These are phyloP conservation scores for Strobilomyces confusus DNA, from an alignment of 768 basidiomycete species.

Conservation along the genomic window DNA sequence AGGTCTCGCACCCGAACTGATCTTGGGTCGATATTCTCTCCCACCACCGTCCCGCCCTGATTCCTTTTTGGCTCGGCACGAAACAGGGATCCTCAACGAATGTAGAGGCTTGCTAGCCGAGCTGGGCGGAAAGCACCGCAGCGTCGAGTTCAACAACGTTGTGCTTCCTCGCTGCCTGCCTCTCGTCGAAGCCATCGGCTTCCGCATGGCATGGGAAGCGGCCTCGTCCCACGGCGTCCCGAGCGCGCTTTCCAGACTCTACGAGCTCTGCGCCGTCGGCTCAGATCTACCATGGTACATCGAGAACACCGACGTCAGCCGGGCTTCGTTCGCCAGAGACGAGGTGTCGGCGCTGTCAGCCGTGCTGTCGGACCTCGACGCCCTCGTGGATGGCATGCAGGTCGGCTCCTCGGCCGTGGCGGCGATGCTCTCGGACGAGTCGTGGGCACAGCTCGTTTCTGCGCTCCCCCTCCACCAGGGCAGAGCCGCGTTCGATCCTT, in stretches of 20 bases:
- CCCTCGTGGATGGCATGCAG: neutral
- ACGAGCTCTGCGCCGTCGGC: neutral
- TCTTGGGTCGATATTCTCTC: neutral
- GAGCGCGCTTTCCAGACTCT: neutral
- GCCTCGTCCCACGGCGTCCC: neutral
- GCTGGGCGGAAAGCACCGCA: neutral
- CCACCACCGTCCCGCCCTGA: neutral
- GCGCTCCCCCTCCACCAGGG: neutral
- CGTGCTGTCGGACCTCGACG: neutral
- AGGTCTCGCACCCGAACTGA: neutral
- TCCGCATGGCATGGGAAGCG: constrained; percentile 1
- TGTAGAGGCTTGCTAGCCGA: neutral
- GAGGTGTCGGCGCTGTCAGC: neutral
- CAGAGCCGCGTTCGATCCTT: neutral
- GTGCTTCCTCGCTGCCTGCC: constrained; percentile 1
- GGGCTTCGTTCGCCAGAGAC: neutral
- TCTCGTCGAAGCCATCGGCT: neutral
- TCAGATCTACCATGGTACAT: constrained; percentile 1
- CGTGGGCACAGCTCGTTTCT: neutral
- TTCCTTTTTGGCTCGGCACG: neutral
- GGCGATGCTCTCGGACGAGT: neutral
- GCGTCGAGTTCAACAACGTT: neutral
- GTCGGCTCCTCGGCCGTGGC: neutral
- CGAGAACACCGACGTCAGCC: neutral
- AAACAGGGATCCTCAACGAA: neutral